Evolutionary conservation across 805 yeast species (phyloP).

Genomic region (Pichia nanzhaoensis): DNA sequence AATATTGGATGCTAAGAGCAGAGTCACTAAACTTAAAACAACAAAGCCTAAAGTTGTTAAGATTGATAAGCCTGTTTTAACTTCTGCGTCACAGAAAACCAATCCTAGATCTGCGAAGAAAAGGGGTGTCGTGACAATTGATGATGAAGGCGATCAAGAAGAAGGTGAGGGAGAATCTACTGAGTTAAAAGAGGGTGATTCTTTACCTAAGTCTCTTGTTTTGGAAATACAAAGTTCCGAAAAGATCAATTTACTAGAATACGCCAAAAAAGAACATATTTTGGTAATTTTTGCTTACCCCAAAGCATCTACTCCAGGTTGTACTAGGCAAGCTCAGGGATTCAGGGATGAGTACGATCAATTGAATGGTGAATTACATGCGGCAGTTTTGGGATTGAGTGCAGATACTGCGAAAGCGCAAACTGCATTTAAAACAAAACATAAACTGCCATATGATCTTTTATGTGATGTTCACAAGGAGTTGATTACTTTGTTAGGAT

Average conservation of each 20-base stretch:
- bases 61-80: no score
- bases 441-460: constrained; percentile 63
- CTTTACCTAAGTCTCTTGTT: constrained; percentile 9
- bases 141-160: constrained; percentile 3
- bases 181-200: constrained; percentile 15
- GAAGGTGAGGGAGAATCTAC: not conserved
- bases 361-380: constrained; percentile 38
- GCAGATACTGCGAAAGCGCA: constrained; percentile 80
- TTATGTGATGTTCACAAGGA: constrained; percentile 69
- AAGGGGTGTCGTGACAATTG: not conserved
- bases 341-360: constrained; percentile 61
- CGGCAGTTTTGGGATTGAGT: constrained; percentile 71
- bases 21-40: not conserved
- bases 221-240: constrained; percentile 47
- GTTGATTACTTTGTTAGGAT: constrained; percentile 71
- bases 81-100: not conserved
- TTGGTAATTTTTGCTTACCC: constrained; percentile 75
- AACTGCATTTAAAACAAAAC: constrained; percentile 65
- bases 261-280: constrained; percentile 31
- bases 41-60: not conserved
- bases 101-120: constrained; percentile 1
- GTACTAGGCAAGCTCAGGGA: constrained; percentile 91
- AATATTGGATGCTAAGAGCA: not conserved
- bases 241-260: constrained; percentile 20
- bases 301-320: constrained; percentile 91